Evolutionary conservation across 176 grass and related monocot species (phyloP).

Genomic region (Dactylis glomerata): DNA sequence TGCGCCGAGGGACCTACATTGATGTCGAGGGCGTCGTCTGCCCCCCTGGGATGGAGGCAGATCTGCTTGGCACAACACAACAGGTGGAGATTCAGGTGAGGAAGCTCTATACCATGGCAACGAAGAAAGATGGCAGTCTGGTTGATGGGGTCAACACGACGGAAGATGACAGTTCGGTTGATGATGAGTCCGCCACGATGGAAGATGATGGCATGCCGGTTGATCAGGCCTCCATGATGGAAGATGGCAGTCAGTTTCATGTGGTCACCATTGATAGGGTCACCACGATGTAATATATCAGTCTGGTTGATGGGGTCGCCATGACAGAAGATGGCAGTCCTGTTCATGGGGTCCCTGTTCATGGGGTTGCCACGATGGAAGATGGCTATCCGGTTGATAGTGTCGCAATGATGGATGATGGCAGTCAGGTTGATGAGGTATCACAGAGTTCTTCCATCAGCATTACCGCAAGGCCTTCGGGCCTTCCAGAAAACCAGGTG

Average conservation of each 20-base stretch:
- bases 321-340: no score
- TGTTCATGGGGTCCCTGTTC: neutral
- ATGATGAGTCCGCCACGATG: neutral
- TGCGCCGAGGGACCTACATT: neutral
- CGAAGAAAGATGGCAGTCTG: neutral
- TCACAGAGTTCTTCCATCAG: neutral
- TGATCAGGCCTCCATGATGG: neutral
- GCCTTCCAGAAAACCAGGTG: neutral
- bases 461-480: neutral
- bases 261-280: neutral
- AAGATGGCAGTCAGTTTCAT: neutral
- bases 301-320: neutral
- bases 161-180: neutral
- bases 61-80: neutral
- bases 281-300: neutral
- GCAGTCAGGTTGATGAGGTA: neutral
- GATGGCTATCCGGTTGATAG: no score
- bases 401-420: neutral
- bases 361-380: neutral
- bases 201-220: neutral
- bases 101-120: neutral
- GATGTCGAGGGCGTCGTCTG: no score
- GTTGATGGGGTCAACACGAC: neutral
- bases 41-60: no score
- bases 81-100: neutral